These are phyloP conservation scores for Trichoderma simmonsii DNA, from an alignment of 2,329 filamentous ascomycete species.

Conservation along the genomic window DNA sequence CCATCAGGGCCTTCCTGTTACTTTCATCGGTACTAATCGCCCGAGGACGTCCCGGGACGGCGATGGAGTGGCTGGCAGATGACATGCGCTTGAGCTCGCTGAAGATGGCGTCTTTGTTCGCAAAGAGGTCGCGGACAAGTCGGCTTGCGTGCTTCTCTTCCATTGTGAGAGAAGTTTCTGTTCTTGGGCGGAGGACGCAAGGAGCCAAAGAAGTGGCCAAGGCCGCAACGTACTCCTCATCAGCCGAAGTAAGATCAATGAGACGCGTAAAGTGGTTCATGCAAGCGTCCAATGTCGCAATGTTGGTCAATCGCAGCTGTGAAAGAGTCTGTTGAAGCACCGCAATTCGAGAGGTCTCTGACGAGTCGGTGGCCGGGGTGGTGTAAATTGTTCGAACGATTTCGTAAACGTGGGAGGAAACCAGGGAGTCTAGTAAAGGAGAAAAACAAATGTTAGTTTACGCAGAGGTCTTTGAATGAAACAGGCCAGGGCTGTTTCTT, in stretches of 20 bases:
- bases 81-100: conserved; percentile 91
- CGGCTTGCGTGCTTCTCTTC: conserved; percentile 92
- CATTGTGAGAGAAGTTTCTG: conserved; percentile 87
- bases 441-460: neutral
- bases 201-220: conserved; percentile 75
- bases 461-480: neutral
- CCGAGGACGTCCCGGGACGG: conserved; percentile 62
- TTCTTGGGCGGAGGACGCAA: conserved; percentile 82
- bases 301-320: conserved; percentile 92
- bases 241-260: conserved; percentile 93
- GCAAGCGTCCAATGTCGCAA: conserved; percentile 95
- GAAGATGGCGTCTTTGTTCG: conserved; percentile 93
- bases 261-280: conserved; percentile 97
- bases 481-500: conserved; percentile 34
- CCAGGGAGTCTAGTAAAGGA: conserved; percentile 74
- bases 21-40: conserved; percentile 95
- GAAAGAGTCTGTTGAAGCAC: conserved; percentile 95
- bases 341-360: conserved; percentile 76
- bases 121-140: conserved; percentile 85
- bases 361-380: conserved; percentile 71
- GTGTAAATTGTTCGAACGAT: conserved; percentile 97
- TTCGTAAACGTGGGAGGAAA: conserved; percentile 97
- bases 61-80: conserved; percentile 62
- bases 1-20: conserved; percentile 89
- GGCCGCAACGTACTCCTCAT: conserved; percentile 75